These are phyloP conservation scores for Cicer bijugum DNA, from an alignment of 306 rosid genomes.

Conservation along the genomic window DNA sequence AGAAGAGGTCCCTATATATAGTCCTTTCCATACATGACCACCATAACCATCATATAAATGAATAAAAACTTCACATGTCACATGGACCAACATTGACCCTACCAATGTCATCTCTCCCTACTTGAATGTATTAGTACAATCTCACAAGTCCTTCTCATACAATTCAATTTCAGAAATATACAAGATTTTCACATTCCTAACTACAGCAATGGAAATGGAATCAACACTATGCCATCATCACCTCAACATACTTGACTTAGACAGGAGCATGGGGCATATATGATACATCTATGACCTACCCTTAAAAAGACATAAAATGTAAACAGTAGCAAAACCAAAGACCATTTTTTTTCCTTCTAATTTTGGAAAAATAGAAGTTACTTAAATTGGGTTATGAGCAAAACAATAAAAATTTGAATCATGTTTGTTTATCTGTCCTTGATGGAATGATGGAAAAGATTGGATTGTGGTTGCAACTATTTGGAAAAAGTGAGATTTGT, in stretches of 20 bases:
- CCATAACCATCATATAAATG: slow-evolving; percentile 47
- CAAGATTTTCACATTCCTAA: slow-evolving; percentile 54
- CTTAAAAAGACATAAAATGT: neutral
- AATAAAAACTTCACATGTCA: slow-evolving; percentile 74
- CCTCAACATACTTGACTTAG: slow-evolving; percentile 54
- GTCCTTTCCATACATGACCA: slow-evolving; percentile 50
- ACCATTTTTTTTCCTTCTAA: slow-evolving; percentile 36
- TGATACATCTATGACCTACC: too few species aligned
- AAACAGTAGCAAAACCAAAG: slow-evolving; percentile 41
- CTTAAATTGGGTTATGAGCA: slow-evolving; percentile 51
- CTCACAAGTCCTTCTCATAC: slow-evolving; percentile 59
- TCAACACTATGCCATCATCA: slow-evolving; percentile 31
- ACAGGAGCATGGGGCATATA: slow-evolving; percentile 44
- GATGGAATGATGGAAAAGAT: slow-evolving; percentile 51
- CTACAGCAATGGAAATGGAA: slow-evolving; percentile 48
- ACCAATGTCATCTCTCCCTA: slow-evolving; percentile 52
- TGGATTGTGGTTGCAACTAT: slow-evolving; percentile 73
- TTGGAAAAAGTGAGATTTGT: slow-evolving; percentile 77
- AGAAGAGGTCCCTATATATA: slow-evolving; percentile 49
- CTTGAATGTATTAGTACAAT: slow-evolving; percentile 52
- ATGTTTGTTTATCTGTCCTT: slow-evolving; percentile 46
- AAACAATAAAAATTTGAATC: slow-evolving; percentile 32
- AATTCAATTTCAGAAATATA: slow-evolving; percentile 70
- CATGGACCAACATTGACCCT: slow-evolving; percentile 70
- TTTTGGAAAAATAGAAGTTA: slow-evolving; percentile 59